These are phyloP conservation scores for Paecilomyces dactylethromorphus DNA, from an alignment of 2,329 filamentous ascomycete genomes.

Conservation along the genomic window DNA sequence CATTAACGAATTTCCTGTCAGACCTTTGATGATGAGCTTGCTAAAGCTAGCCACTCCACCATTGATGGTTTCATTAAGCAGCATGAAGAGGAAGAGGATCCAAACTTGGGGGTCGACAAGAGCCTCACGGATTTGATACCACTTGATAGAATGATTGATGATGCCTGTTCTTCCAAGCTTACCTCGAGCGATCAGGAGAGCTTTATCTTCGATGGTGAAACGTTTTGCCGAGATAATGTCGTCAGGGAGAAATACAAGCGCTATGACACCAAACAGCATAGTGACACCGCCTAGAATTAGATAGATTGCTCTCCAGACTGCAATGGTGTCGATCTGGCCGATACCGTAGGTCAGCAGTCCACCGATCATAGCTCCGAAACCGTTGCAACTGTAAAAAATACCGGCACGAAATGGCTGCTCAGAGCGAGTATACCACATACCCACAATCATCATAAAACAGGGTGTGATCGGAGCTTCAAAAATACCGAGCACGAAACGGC, in stretches of 20 bases:
- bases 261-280: slow-evolving; percentile 28
- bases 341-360: slow-evolving; percentile 53
- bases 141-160: slow-evolving; percentile 46
- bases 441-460: slow-evolving; percentile 45
- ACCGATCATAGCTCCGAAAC: slow-evolving; percentile 57
- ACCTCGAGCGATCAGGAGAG: slow-evolving; percentile 46
- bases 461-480: slow-evolving; percentile 46
- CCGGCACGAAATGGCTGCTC: slow-evolving; percentile 49
- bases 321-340: slow-evolving; percentile 51
- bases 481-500: slow-evolving; percentile 41
- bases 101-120: slow-evolving; percentile 52
- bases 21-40: neutral
- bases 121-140: slow-evolving; percentile 42
- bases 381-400: slow-evolving; percentile 53
- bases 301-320: slow-evolving; percentile 53
- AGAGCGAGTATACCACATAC: slow-evolving; percentile 45
- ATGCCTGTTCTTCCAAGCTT: slow-evolving; percentile 45
- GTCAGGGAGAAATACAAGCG: slow-evolving; percentile 37
- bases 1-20: neutral
- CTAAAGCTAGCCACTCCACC: slow-evolving; percentile 45
- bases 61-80: slow-evolving; percentile 51
- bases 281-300: slow-evolving; percentile 45
- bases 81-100: slow-evolving; percentile 50
- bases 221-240: slow-evolving; percentile 40
- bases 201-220: slow-evolving; percentile 38